phyloP scores from a whole-genome alignment of 805 yeast genomes.

The Komagataella populi region DNA sequence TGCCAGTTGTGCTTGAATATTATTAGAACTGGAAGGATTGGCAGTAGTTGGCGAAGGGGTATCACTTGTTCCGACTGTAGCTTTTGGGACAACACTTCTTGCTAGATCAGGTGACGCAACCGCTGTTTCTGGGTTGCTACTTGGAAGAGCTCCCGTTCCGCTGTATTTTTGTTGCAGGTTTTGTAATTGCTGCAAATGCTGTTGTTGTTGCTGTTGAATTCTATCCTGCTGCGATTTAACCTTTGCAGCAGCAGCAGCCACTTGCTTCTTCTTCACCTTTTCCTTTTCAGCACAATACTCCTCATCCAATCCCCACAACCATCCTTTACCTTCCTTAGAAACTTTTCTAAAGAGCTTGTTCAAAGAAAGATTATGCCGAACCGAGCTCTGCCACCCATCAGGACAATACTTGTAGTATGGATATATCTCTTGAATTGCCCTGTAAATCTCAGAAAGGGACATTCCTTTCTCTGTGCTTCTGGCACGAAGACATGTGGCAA shows the following conservation, averaged over 20 bases:
- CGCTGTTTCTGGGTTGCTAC: neutral
- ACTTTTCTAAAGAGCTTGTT: constrained; percentile 77
- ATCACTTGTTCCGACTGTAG: neutral
- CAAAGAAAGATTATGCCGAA: constrained; percentile 76
- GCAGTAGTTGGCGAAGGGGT: neutral
- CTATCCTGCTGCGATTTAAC: constrained; percentile 41
- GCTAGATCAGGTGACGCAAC: neutral
- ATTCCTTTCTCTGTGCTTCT: constrained; percentile 59
- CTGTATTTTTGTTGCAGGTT: constrained; percentile 1
- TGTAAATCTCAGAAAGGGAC: constrained; percentile 74
- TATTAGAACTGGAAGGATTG: constrained; percentile 2
- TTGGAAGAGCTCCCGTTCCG: neutral
- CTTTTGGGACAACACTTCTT: neutral
- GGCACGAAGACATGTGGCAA: constrained; percentile 64
- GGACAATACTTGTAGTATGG: constrained; percentile 92
- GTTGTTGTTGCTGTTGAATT: constrained; percentile 35
- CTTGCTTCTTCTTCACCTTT: constrained; percentile 45
- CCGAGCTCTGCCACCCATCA: constrained; percentile 96
- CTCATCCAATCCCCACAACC: constrained; percentile 91
- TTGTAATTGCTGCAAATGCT: constrained; percentile 9
- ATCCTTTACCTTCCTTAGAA: constrained; percentile 82
- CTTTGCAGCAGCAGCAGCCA: constrained; percentile 47
- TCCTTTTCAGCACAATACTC: constrained; percentile 75
- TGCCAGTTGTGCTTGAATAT: constrained; percentile 31
- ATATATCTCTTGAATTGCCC: constrained; percentile 72